Conservation (phyloP, 768 basidiomycete genomes). For the Lactarius hengduanensis region DNA sequence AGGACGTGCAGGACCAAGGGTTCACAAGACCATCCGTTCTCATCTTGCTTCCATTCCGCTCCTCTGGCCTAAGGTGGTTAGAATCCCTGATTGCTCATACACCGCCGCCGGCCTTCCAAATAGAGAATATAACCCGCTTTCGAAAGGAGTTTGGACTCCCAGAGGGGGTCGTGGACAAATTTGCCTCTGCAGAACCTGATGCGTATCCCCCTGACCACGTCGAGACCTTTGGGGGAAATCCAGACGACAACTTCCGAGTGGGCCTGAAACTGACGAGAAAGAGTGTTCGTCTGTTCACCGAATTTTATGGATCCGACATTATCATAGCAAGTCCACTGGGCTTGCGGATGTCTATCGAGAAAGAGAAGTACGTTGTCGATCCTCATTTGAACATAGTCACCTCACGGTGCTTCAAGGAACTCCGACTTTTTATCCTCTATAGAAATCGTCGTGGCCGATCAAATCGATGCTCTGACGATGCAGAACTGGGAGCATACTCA, state of each 20-base stretch:
- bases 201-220: slow-evolving; percentile 87
- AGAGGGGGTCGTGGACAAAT: slow-evolving; percentile 73
- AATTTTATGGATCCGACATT: slow-evolving; percentile 88
- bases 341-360: slow-evolving; percentile 87
- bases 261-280: slow-evolving; percentile 93
- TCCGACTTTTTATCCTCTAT: slow-evolving; percentile 93
- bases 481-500: slow-evolving; percentile 99
- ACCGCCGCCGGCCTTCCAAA: slow-evolving; percentile 67
- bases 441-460: slow-evolving; percentile 88
- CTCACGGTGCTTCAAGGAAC: slow-evolving; percentile 47
- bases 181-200: slow-evolving; percentile 67
- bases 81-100: slow-evolving; percentile 75
- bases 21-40: slow-evolving; percentile 96
- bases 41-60: slow-evolving; percentile 90
- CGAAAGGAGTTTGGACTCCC: slow-evolving; percentile 80
- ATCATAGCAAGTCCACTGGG: slow-evolving; percentile 94
- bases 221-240: slow-evolving; percentile 93
- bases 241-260: slow-evolving; percentile 91
- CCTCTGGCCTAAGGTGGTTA: slow-evolving; percentile 81
- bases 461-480: slow-evolving; percentile 91
- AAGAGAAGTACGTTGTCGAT: slow-evolving; percentile 73
- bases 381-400: neutral
- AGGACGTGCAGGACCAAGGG: slow-evolving; percentile 92
- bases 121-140: slow-evolving; percentile 88
- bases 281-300: slow-evolving; percentile 86